Evolutionary conservation across 345 rosid genomes (phyloP).

Genomic region (Bruguiera sexangula): DNA sequence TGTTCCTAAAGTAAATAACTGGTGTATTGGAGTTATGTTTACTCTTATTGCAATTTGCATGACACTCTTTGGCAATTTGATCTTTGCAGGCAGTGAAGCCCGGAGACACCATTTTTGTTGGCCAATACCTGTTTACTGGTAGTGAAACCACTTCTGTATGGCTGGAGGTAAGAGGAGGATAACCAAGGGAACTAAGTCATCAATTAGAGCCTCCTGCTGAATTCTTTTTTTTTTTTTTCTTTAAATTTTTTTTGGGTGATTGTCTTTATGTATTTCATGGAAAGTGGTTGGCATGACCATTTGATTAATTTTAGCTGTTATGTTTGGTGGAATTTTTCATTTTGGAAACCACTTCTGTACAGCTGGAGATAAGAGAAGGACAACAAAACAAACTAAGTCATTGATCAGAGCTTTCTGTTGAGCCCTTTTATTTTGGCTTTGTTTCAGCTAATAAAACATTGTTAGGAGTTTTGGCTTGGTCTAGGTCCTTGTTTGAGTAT

Average conservation of each 20-base stretch:
- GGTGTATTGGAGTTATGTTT: background rate
- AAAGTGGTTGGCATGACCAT: background rate
- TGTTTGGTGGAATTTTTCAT: background rate
- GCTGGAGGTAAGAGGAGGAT: conserved; percentile 65
- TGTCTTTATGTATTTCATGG: background rate
- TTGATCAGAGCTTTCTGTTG: background rate
- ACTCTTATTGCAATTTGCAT: background rate
- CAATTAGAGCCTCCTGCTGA: background rate
- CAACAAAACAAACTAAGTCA: background rate
- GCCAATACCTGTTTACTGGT: conserved; percentile 94
- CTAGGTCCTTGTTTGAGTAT: no score
- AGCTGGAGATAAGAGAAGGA: conserved; percentile 70
- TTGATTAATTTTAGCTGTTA: background rate
- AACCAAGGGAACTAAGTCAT: conserved; percentile 4
- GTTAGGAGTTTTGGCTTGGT: no score
- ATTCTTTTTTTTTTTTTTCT: background rate
- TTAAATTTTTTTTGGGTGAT: background rate
- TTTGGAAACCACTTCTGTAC: conserved; percentile 79
- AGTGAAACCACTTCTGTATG: conserved; percentile 97
- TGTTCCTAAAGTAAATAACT: background rate
- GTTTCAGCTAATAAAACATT: no score
- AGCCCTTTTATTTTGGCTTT: background rate
- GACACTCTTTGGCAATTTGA: conserved; percentile 13
- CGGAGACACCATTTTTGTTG: conserved; percentile 92
- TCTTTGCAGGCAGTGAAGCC: conserved; percentile 74